Evolutionary conservation across 768 basidiomycete genomes (phyloP).

Genomic region (Hygrophorus russula): DNA sequence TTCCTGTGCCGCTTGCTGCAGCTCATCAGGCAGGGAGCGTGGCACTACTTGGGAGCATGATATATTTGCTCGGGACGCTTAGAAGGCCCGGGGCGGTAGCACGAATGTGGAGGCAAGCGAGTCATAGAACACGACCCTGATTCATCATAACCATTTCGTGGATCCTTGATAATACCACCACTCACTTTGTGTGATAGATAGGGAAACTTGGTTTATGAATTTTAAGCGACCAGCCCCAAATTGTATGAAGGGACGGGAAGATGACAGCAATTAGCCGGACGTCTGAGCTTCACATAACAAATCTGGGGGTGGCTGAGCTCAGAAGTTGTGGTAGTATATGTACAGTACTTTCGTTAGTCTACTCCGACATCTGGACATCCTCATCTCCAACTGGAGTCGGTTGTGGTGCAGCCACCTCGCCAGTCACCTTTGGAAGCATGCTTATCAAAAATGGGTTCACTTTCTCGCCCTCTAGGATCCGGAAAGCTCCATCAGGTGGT

Average conservation of each 20-base stretch:
- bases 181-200: too few species aligned
- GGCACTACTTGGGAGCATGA: slow-evolving; percentile 69
- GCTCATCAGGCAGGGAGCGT: slow-evolving; percentile 95
- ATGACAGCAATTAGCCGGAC: too few species aligned
- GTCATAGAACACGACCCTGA: background rate
- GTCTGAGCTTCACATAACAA: too few species aligned
- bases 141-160: background rate
- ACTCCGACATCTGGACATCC: slow-evolving; percentile 83
- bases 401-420: slow-evolving; percentile 26
- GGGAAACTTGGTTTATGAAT: too few species aligned
- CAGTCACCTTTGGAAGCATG: slow-evolving; percentile 62
- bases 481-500: slow-evolving; percentile 54
- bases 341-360: slow-evolving; percentile 5
- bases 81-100: slow-evolving; percentile 62
- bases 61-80: slow-evolving; percentile 64
- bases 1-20: slow-evolving; percentile 86
- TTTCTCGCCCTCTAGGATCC: slow-evolving; percentile 77
- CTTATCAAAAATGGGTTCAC: slow-evolving; percentile 65
- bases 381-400: slow-evolving; percentile 40
- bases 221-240: background rate
- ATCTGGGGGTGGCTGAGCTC: too few species aligned
- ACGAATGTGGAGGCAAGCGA: slow-evolving; percentile 37
- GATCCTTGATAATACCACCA: too few species aligned
- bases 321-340: too few species aligned
- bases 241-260: background rate